Conservation (phyloP, 768 basidiomycete genomes). For the Auricularia heimuer region DNA sequence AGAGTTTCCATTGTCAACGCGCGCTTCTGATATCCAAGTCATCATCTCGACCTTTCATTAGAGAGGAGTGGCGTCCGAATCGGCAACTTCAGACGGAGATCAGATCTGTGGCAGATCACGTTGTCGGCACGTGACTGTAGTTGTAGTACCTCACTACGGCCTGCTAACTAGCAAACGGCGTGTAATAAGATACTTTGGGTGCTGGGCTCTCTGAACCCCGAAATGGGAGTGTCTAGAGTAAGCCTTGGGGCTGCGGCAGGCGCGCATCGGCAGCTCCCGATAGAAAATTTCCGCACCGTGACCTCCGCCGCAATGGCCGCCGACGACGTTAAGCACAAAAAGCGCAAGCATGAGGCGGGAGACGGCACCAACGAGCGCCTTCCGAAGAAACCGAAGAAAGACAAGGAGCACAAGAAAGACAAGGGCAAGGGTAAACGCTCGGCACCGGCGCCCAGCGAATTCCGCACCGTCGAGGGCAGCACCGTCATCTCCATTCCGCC, state of each 20-base stretch:
- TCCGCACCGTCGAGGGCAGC: conserved; percentile 52
- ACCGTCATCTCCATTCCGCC: conserved; percentile 72
- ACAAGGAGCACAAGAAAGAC: conserved; percentile 23
- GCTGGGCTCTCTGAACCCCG: too few relatives aligned
- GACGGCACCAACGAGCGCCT: conserved; percentile 20
- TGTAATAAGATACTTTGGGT: neutral
- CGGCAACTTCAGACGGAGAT: too few relatives aligned
- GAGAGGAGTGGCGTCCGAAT: too few relatives aligned
- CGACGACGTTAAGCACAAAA: conserved; percentile 26
- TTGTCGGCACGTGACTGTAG: too few relatives aligned
- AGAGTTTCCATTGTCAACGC: too few relatives aligned
- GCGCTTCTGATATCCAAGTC: too few relatives aligned
- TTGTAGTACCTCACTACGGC: too few relatives aligned
- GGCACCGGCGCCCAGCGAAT: conserved; percentile 31
- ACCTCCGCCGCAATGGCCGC: neutral
- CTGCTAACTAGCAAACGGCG: neutral
- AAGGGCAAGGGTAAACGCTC: conserved; percentile 30
- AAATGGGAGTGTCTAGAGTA: too few relatives aligned
- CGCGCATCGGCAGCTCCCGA: neutral
- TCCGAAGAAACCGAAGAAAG: conserved; percentile 21
- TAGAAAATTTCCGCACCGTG: neutral
- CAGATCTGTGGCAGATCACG: too few relatives aligned
- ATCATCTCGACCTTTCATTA: too few relatives aligned
- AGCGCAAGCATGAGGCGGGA: conserved; percentile 38
- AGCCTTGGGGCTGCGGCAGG: too few relatives aligned